phyloP scores from a whole-genome alignment of 495 filamentous ascomycete genomes.

The Penicillium alfredii region DNA sequence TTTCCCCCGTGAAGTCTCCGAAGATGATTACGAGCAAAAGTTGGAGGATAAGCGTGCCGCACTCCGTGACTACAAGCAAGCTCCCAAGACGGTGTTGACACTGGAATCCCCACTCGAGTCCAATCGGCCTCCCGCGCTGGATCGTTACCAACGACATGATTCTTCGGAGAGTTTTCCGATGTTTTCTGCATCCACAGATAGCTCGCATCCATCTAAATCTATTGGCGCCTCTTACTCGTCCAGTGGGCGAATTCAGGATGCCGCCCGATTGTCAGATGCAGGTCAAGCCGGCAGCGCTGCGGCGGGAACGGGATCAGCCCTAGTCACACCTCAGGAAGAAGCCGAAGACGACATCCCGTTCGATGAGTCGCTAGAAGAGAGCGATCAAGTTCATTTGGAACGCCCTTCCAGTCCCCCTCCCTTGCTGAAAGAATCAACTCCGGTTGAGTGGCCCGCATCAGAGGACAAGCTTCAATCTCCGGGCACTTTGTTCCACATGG shows the following conservation, averaged over 20 bases:
- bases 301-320: conserved; percentile 18
- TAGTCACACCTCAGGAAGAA: conserved; percentile 23
- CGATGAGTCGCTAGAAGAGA: conserved; percentile 19
- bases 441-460: conserved; percentile 14
- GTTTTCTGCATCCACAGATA: conserved; percentile 72
- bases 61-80: conserved; percentile 40
- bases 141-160: conserved; percentile 55
- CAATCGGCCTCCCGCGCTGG: conserved; percentile 28
- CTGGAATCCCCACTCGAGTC: conserved; percentile 35
- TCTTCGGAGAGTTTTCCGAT: conserved; percentile 78
- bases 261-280: conserved; percentile 11
- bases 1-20: conserved; percentile 22
- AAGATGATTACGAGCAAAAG: conserved; percentile 41
- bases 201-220: conserved; percentile 45
- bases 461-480: conserved; percentile 5
- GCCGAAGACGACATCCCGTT: conserved; percentile 16
- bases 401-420: conserved; percentile 39
- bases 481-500: background rate
- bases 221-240: conserved; percentile 39
- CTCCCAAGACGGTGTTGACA: conserved; percentile 39
- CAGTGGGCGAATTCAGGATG: conserved; percentile 14
- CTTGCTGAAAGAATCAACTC: conserved; percentile 34
- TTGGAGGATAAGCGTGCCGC: conserved; percentile 40
- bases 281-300: conserved; percentile 9
- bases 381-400: conserved; percentile 29